Percentiles rank a stretch among this genome's conserved stretches.
phyloP scores from a whole-genome alignment of 352 stramenopile genomes.

The Pythium plurisporium region DNA sequence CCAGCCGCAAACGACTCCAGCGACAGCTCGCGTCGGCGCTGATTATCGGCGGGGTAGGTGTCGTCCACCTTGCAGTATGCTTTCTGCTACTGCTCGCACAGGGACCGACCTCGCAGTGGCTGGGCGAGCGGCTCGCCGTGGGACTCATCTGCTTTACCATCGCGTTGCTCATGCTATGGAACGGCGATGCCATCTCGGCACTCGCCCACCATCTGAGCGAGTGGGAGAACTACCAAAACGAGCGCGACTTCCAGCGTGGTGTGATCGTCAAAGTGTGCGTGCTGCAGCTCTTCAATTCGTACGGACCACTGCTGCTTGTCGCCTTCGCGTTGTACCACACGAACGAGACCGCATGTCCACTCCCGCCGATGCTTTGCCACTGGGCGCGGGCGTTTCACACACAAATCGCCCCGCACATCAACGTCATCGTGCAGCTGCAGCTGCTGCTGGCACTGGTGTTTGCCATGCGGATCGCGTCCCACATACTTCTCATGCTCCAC shows the following conservation, averaged over 20 bases:
- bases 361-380: not conserved
- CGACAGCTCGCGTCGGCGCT: conserved; percentile 14
- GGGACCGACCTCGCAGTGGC: not conserved
- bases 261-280: conserved; percentile 29
- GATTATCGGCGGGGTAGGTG: not conserved
- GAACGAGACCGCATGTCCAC: not conserved
- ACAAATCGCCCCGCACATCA: not conserved
- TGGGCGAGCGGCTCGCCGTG: conserved; percentile 12
- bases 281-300: conserved; percentile 24
- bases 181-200: conserved; percentile 18
- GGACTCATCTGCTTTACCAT: not conserved
- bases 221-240: conserved; percentile 29
- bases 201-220: conserved; percentile 23
- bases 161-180: conserved; percentile 18
- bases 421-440: conserved; percentile 15
- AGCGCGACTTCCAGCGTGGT: conserved; percentile 22
- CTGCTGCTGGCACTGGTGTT: conserved; percentile 19
- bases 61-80: conserved; percentile 7
- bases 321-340: conserved; percentile 12
- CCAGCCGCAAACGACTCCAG: conserved; percentile 6
- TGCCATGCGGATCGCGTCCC: conserved; percentile 12
- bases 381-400: not conserved
- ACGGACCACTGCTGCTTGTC: conserved; percentile 19
- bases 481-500: conserved; percentile 9
- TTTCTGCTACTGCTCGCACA: conserved; percentile 12